A percentile compares a stretch with the other conserved stretches of the same genome.
Evolutionary conservation across 2,329 filamentous ascomycete genomes (phyloP).

Genomic region (Podosphaera xanthii): DNA sequence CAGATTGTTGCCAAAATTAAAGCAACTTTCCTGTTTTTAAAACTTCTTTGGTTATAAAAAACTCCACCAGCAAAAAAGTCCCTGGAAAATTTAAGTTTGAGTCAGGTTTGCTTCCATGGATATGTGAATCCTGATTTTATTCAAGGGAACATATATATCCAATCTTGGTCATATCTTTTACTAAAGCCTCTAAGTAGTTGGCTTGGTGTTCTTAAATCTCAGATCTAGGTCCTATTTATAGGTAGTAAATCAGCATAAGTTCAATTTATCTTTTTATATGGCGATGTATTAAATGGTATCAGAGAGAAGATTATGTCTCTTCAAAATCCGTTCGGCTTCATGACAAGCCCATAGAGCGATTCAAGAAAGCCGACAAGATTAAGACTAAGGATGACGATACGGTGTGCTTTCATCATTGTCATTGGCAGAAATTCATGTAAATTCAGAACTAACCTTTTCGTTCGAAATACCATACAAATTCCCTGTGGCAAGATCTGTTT

Average conservation of each 20-base stretch:
- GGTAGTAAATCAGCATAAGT: not conserved
- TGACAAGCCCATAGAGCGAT: conserved; percentile 12
- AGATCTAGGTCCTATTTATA: not conserved
- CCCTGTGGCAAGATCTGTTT: not conserved
- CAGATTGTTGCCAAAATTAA: too few relatives aligned
- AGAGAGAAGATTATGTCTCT: conserved; percentile 32
- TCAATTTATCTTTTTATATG: not conserved
- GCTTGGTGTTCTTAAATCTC: too few relatives aligned
- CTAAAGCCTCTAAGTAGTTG: too few relatives aligned
- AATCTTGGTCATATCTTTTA: not conserved
- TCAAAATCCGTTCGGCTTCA: conserved; percentile 19
- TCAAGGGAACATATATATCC: too few relatives aligned
- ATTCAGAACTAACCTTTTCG: conserved; percentile 3
- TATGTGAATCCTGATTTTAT: too few relatives aligned
- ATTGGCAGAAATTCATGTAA: not conserved
- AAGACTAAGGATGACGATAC: conserved; percentile 97
- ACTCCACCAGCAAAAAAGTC: too few relatives aligned
- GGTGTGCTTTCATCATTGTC: conserved; percentile 54
- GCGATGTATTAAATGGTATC: conserved; percentile 11
- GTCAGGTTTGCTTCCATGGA: too few relatives aligned
- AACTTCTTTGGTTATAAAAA: too few relatives aligned
- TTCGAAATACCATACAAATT: not conserved
- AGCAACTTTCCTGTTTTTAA: too few relatives aligned
- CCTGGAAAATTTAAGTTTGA: too few relatives aligned
- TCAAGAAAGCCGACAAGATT: conserved; percentile 22